Conservation (phyloP, 768 basidiomycete genomes). For the Tulasnella sp. region DNA sequence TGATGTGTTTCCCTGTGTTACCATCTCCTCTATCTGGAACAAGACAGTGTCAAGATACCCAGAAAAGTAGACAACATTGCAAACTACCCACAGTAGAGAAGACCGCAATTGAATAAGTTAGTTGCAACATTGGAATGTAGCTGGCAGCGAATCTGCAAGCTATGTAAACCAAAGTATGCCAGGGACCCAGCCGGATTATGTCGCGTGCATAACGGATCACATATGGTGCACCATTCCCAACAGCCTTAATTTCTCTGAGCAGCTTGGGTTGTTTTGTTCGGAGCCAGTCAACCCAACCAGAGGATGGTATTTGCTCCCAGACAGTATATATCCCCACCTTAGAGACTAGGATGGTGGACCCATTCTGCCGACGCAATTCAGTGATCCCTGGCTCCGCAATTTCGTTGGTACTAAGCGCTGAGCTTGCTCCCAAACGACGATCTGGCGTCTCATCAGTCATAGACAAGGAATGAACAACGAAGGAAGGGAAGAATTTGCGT, state of each 20-base stretch:
- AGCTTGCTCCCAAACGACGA: too few species aligned
- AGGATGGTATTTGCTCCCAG: constrained; percentile 4
- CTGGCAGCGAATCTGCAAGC: neutral
- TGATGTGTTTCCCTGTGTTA: neutral
- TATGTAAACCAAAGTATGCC: neutral
- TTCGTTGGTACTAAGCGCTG: too few species aligned
- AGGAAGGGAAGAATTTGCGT: too few species aligned
- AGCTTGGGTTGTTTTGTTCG: too few species aligned
- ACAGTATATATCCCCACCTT: constrained; percentile 6
- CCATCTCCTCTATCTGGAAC: constrained; percentile 1
- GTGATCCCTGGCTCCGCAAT: too few species aligned
- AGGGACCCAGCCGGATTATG: constrained; percentile 2
- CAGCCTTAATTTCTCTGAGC: too few species aligned
- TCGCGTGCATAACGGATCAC: neutral
- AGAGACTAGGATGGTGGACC: neutral
- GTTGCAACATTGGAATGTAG: neutral
- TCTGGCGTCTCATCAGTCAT: too few species aligned
- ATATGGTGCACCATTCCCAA: too few species aligned
- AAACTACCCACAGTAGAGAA: neutral
- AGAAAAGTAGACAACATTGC: neutral
- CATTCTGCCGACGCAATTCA: too few species aligned
- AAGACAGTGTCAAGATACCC: neutral
- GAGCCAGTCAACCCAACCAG: constrained; percentile 7
- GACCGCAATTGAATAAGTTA: constrained; percentile 4
- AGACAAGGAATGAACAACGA: too few species aligned